These are phyloP conservation scores for Dactylorhiza incarnata DNA, from an alignment of 106 monocot species.

Conservation along the genomic window DNA sequence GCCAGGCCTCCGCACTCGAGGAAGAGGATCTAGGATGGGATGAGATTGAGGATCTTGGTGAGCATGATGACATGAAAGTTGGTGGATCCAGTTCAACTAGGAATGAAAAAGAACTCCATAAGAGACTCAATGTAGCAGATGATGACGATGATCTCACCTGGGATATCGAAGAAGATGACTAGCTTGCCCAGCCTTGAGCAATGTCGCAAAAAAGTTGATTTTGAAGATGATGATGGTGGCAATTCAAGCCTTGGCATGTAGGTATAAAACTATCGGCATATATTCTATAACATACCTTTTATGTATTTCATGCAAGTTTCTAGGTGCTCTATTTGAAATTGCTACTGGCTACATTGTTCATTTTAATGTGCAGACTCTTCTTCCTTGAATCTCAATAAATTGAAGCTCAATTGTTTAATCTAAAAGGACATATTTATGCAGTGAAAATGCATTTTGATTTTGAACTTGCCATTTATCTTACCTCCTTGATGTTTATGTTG, in stretches of 20 bases:
- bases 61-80: slow-evolving; percentile 61
- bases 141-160: slow-evolving; percentile 94
- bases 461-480: neutral
- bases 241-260: neutral
- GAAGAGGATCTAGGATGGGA: slow-evolving; percentile 95
- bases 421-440: neutral
- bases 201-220: neutral
- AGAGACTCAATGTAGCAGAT: slow-evolving; percentile 49
- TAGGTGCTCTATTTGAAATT: neutral
- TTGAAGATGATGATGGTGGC: neutral
- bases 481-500: neutral
- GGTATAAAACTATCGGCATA: neutral
- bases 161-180: slow-evolving; percentile 95
- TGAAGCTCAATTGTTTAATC: neutral
- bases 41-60: slow-evolving; percentile 90
- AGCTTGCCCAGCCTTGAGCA: slow-evolving; percentile 10
- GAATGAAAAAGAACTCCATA: slow-evolving; percentile 48
- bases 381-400: neutral
- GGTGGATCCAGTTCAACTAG: slow-evolving; percentile 19
- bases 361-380: neutral
- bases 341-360: neutral
- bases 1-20: slow-evolving; percentile 48
- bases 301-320: neutral
- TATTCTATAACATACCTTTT: neutral
- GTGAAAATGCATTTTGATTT: neutral